Percentiles rank a stretch among this genome's conserved stretches.
Evolutionary conservation across 306 rosid species (phyloP).

Genomic region (Prunus fruticosa): DNA sequence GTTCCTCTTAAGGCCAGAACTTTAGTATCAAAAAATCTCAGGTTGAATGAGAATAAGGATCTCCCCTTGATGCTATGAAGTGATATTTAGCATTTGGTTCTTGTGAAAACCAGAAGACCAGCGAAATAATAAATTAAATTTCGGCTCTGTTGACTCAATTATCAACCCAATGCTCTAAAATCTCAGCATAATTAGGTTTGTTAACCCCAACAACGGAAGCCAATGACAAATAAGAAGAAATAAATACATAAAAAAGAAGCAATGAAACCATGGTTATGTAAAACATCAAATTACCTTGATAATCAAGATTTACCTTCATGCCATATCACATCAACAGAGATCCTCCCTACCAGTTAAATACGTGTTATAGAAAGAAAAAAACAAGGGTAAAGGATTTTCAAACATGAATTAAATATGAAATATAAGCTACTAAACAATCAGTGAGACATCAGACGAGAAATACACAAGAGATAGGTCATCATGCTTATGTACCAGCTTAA

Average conservation of each 20-base stretch:
- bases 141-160: not conserved
- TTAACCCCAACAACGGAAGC: not conserved
- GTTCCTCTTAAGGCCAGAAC: not conserved
- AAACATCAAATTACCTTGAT: slow-evolving; percentile 24
- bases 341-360: slow-evolving; percentile 14
- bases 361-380: slow-evolving; percentile 1
- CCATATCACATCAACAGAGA: slow-evolving; percentile 21
- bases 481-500: not conserved
- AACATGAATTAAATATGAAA: not conserved
- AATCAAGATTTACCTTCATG: slow-evolving; percentile 28
- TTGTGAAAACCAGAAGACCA: slow-evolving; percentile 2
- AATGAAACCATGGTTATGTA: not conserved
- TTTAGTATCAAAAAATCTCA: not conserved
- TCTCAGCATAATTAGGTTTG: not conserved
- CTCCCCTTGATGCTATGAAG: not conserved
- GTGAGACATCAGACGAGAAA: not conserved
- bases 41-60: not conserved
- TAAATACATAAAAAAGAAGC: not conserved
- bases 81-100: not conserved
- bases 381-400: not conserved
- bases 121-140: not conserved
- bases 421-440: not conserved
- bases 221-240: not conserved
- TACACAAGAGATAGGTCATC: not conserved
- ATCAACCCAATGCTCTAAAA: no score